Base-by-base conservation (phyloP, 352 stramenopile genomes). In the Phytopythium ostracodes region DNA sequence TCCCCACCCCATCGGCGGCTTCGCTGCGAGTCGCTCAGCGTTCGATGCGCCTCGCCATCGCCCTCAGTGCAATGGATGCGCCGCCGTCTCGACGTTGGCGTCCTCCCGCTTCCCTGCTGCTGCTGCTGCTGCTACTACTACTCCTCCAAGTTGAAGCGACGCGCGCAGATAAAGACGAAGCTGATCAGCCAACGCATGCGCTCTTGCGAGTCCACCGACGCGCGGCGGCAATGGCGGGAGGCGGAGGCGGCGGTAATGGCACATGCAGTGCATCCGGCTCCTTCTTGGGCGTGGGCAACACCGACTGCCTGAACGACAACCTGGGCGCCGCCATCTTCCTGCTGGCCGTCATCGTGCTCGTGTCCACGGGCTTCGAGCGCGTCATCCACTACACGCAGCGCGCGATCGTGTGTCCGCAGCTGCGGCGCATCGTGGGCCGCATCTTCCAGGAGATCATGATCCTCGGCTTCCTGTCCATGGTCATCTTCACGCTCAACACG, bases 371-470 rank as follows among this genome's bases (percentile, higher is more conserved):
- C 29, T 71, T 94, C 29, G 84, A 94, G 35, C 66, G 69, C 27
- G 15, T 80, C 8, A 82, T 93, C 57, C 65, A 81, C 40, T 66
- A 58, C 33, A 63, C 83, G 54, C 84, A 80, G 36, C 70, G 63
- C 11, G 64, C 64, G 43, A 91, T 96, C 60, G 65, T 74, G 44
- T 96, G 87, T 55, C 84, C 87, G 33, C 87, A 96, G 62, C 79
- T 96, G 51, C 73, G 75, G 53, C 84, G 81, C 60, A 92, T 96
- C 59, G 84, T 93, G 29, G 84, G 92, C 70, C 84, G 87, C 47
- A 84, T 96, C 50, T 94, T 96, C 65, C 82, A 96, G 59, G 87
- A 96, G 57, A 72, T 96, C 27, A 92, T 94, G 84, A 89, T 93
- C 72, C 77, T 96, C 76, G 87, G 87, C 42, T 93, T 96, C 62